Evolutionary conservation across 352 stramenopile genomes (phyloP), one percentile per base, ranked within the genome.

Genomic region (Pythium guiyangense): DNA sequence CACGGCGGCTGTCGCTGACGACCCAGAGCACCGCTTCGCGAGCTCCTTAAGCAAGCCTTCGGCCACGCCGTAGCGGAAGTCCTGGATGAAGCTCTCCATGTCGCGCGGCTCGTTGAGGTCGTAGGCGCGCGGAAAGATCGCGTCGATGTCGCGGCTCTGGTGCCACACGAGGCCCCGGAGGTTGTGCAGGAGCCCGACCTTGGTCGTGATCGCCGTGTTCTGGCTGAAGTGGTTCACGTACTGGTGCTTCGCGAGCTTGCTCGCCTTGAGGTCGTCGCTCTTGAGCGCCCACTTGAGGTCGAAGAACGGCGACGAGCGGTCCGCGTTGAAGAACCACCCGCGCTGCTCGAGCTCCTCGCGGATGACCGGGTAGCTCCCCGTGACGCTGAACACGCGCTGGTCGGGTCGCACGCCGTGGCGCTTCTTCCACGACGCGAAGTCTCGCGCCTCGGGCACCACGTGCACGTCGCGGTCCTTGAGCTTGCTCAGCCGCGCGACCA

Each of bases 271-370:
- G 40, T 97, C 87, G 49, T 94, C 77, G 45, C 79, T 93, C 58
- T 94, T 92, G 45, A 97, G 71, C 17, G 90, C 86, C 91, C 91
- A 97, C 63, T 97, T 97, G 34, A 97, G 68, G 62, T 97, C 86
- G 50, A 96, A 97, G 62, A 90, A 96, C 35, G 84, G 82, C 3
- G 83, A 96, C 5, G 71, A 68, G 2, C 76, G 74, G 18, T 97
- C 89, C 25, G 73, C 61, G 52, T 97, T 97, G 66, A 76, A 90
- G 57, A 82, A 86, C 91, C 91, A 97, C 11, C 91, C 90, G 29
- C 90, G 87, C 40, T 87, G 78, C 54, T 96, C 73, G 2, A 97
- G 70, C 26, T 90, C 86, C 52, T 96, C 80, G 12, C 88, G 87
- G 40, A 97, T 93, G 52, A 93, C 91, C 3, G 91, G 91, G 57